A percentile compares a stretch with the other conserved stretches of the same genome.
Conservation (phyloP, 2,329 filamentous ascomycete genomes). For the Microsporum canis region DNA sequence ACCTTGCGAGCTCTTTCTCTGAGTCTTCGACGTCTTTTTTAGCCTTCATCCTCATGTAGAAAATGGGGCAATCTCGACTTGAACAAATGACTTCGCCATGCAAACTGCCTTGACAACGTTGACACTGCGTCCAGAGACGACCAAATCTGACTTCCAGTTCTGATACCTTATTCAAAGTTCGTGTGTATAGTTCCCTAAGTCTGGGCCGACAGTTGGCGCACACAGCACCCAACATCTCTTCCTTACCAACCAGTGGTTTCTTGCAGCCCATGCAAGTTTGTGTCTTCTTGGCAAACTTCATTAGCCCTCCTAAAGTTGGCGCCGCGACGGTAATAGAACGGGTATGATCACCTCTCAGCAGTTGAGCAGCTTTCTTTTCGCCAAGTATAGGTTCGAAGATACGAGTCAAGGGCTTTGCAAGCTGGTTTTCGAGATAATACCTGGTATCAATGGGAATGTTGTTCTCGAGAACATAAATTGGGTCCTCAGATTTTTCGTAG, state of each 20-base stretch:
- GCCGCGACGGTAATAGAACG: constrained; percentile 88
- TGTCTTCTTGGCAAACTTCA: constrained; percentile 98
- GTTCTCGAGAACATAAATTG: constrained; percentile 92
- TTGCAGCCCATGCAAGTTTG: constrained; percentile 99
- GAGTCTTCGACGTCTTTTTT: constrained; percentile 97
- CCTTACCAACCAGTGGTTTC: constrained; percentile 72
- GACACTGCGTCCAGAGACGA: constrained; percentile 93
- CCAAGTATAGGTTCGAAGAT: constrained; percentile 98
- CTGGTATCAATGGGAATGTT: constrained; percentile 96
- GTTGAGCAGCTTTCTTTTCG: constrained; percentile 74
- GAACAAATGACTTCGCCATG: constrained; percentile 98
- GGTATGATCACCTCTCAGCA: constrained; percentile 88
- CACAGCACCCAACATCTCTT: constrained; percentile 74
- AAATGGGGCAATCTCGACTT: constrained; percentile 93
- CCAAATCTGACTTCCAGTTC: constrained; percentile 91
- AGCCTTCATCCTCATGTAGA: constrained; percentile 99
- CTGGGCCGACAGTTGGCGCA: constrained; percentile 76
- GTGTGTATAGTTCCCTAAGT: constrained; percentile 85
- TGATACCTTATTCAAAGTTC: constrained; percentile 74
- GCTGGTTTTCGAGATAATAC: constrained; percentile 97
- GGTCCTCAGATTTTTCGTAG: constrained; percentile 94
- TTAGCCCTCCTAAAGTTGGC: constrained; percentile 80
- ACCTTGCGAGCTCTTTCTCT: constrained; percentile 77
- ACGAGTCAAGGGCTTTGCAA: constrained; percentile 82
- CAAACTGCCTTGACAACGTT: constrained; percentile 93